Evolutionary conservation across 192 early-diverging fungal genomes (phyloP).

Genomic region (Coemansia brasiliensis): DNA sequence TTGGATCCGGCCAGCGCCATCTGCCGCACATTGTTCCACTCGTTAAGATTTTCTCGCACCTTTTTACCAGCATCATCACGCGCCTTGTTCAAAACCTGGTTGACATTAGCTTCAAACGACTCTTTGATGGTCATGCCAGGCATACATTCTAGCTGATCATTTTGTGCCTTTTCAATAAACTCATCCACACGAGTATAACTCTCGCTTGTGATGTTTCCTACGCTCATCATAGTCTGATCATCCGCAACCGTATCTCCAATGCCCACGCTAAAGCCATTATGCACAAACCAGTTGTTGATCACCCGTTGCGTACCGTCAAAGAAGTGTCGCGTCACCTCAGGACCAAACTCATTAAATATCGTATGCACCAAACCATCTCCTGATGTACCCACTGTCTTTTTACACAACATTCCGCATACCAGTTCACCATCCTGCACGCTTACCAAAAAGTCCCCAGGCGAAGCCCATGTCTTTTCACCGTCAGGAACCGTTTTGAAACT

Average conservation of each 20-base stretch:
- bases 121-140: conserved; percentile 93
- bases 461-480: conserved; percentile 71
- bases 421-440: conserved; percentile 90
- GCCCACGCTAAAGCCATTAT: conserved; percentile 94
- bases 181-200: conserved; percentile 78
- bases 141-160: conserved; percentile 75
- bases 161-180: conserved; percentile 79
- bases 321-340: conserved; percentile 82
- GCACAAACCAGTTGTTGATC: conserved; percentile 93
- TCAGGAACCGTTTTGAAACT: conserved; percentile 81
- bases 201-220: conserved; percentile 73
- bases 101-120: conserved; percentile 88
- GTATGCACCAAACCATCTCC: conserved; percentile 89
- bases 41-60: conserved; percentile 77
- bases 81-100: conserved; percentile 82
- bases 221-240: conserved; percentile 70
- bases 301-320: conserved; percentile 91
- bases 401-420: conserved; percentile 92
- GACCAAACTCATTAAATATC: conserved; percentile 91
- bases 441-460: conserved; percentile 89
- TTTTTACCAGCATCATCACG: conserved; percentile 89
- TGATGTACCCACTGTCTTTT: conserved; percentile 88
- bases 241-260: conserved; percentile 98
- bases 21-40: conserved; percentile 94
- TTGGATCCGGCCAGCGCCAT: conserved; percentile 98